Conservation (phyloP, 2,329 filamentous ascomycete species). For the Coleophoma eucalyptorum region DNA sequence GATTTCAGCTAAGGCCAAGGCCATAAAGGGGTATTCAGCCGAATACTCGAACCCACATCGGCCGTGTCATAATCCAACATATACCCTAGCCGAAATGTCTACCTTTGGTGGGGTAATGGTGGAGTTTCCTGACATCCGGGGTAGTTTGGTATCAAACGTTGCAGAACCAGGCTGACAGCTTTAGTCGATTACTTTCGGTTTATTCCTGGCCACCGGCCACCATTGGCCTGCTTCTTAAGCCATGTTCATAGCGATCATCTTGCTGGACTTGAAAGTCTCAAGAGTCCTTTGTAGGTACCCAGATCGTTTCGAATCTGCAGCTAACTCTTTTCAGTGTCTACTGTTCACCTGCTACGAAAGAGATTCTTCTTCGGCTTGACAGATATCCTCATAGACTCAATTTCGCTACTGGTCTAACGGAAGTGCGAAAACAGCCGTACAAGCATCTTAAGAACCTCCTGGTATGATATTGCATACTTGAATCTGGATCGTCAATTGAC, state of each 20-base stretch:
- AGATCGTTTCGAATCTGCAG: background rate
- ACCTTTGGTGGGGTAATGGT: slow-evolving; percentile 69
- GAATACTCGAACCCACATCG: background rate
- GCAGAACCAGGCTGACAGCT: slow-evolving; percentile 5
- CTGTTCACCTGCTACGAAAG: slow-evolving; percentile 78
- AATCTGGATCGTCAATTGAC: background rate
- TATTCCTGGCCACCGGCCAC: slow-evolving; percentile 48
- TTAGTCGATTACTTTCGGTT: slow-evolving; percentile 78
- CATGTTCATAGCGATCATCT: slow-evolving; percentile 93
- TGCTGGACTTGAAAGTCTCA: slow-evolving; percentile 70
- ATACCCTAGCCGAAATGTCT: slow-evolving; percentile 51
- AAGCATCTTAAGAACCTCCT: slow-evolving; percentile 69
- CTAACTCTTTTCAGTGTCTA: slow-evolving; percentile 55
- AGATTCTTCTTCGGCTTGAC: slow-evolving; percentile 78
- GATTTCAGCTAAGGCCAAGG: no score
- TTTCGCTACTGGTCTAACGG: slow-evolving; percentile 72
- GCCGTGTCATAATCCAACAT: no score
- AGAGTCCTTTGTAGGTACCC: slow-evolving; percentile 63
- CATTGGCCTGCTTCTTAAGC: slow-evolving; percentile 82
- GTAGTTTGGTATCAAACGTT: slow-evolving; percentile 31
- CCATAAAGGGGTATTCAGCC: background rate
- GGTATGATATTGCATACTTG: slow-evolving; percentile 30
- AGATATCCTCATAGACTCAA: slow-evolving; percentile 78
- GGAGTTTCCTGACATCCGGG: slow-evolving; percentile 78
- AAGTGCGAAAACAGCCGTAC: slow-evolving; percentile 71